Percentiles rank a stretch among this genome's conserved stretches.
Evolutionary conservation across 164 flowering plant genomes (phyloP).

Genomic region (Aristolochia californica): DNA sequence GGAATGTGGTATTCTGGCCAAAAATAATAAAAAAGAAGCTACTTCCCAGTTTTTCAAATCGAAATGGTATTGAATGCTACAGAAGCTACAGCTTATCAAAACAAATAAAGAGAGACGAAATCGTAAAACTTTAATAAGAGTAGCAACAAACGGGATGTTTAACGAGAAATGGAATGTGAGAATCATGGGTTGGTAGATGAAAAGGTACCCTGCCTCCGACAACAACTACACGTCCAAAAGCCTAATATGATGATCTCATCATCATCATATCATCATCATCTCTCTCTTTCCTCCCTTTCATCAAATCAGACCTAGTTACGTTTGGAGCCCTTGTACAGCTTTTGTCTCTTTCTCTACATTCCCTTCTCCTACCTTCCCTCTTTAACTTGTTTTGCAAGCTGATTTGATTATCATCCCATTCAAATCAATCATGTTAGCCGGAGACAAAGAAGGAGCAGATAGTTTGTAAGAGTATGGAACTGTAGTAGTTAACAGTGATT

Average conservation of each 20-base stretch:
- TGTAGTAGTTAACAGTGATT: too few species aligned
- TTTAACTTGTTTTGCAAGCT: too few species aligned
- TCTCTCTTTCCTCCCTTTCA: not conserved
- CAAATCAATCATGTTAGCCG: too few species aligned
- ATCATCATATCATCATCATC: not conserved
- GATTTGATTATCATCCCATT: too few species aligned
- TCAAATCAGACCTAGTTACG: not conserved
- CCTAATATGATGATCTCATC: conserved; percentile 4
- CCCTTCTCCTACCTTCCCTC: not conserved
- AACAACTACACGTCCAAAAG: conserved; percentile 3
- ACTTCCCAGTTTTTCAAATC: not conserved
- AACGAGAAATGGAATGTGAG: conserved; percentile 2
- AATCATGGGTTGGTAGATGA: not conserved
- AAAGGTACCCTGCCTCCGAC: conserved; percentile 1
- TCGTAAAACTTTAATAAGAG: not conserved
- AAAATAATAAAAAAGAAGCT: not conserved
- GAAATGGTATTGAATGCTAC: too few species aligned
- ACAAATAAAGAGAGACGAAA: too few species aligned
- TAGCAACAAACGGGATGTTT: not conserved
- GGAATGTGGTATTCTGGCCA: not conserved
- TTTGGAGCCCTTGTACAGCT: not conserved
- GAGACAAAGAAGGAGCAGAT: too few species aligned
- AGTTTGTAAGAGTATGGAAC: too few species aligned
- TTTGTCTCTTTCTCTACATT: not conserved
- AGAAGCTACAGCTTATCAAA: too few species aligned